Evolutionary conservation across 495 filamentous ascomycete genomes (phyloP).

Genomic region (Trichoderma erinaceum): DNA sequence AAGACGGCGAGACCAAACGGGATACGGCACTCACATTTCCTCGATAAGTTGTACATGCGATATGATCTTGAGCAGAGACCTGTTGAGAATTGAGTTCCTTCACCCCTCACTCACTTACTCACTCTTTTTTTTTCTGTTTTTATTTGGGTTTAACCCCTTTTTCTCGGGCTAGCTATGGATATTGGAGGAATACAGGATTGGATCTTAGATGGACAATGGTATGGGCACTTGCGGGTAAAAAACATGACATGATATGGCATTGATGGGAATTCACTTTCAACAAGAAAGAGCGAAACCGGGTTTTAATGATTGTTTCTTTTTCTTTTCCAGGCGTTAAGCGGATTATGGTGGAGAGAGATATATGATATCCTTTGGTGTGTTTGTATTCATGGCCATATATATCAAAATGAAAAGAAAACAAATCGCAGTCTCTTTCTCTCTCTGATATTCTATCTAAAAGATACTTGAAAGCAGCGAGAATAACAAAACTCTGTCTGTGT

Average conservation of each 20-base stretch:
- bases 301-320: too few relatives aligned
- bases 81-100: neutral
- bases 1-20: slow-evolving; percentile 66
- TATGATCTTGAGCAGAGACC: slow-evolving; percentile 36
- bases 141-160: neutral
- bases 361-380: neutral
- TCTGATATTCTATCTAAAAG: neutral
- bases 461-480: neutral
- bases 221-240: neutral
- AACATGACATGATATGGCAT: neutral
- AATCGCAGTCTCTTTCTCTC: neutral
- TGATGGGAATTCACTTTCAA: neutral
- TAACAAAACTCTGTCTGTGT: too few relatives aligned
- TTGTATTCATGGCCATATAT: neutral
- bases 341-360: neutral
- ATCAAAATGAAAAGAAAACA: neutral
- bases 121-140: neutral
- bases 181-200: neutral
- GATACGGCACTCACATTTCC: slow-evolving; percentile 84
- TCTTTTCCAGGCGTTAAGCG: neutral
- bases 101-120: neutral
- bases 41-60: slow-evolving; percentile 76
- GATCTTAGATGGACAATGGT: neutral
- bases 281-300: too few relatives aligned
- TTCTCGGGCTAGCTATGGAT: neutral